These are phyloP conservation scores for Colletotrichum liaoningense DNA, from an alignment of 2,329 filamentous ascomycete genomes.

Conservation along the genomic window DNA sequence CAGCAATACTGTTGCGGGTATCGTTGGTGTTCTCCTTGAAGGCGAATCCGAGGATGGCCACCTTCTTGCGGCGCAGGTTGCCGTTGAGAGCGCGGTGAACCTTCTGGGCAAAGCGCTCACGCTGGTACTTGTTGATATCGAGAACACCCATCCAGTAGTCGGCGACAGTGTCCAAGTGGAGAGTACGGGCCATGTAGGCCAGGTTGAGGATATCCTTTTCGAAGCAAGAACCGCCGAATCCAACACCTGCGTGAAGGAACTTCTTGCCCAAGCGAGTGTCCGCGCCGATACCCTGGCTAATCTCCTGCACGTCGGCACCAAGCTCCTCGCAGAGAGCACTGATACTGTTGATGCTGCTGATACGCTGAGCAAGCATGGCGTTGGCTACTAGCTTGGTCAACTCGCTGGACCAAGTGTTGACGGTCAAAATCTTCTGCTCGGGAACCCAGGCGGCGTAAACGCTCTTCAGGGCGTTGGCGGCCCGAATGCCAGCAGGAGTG, in stretches of 20 bases:
- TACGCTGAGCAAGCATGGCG: slow-evolving; percentile 82
- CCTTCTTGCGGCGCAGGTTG: slow-evolving; percentile 76
- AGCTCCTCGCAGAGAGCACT: slow-evolving; percentile 83
- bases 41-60: slow-evolving; percentile 79
- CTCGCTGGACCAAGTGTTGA: slow-evolving; percentile 83
- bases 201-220: slow-evolving; percentile 83
- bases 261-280: slow-evolving; percentile 79
- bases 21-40: slow-evolving; percentile 86
- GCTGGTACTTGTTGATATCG: slow-evolving; percentile 81
- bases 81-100: slow-evolving; percentile 76
- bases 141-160: slow-evolving; percentile 82
- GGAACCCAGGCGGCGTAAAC: slow-evolving; percentile 81
- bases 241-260: slow-evolving; percentile 80
- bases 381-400: slow-evolving; percentile 84
- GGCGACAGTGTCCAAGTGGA: slow-evolving; percentile 77
- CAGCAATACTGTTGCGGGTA: slow-evolving; percentile 76
- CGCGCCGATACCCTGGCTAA: slow-evolving; percentile 74
- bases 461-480: slow-evolving; percentile 71
- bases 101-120: slow-evolving; percentile 73
- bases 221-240: slow-evolving; percentile 86
- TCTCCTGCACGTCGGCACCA: slow-evolving; percentile 80
- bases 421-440: slow-evolving; percentile 73
- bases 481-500: slow-evolving; percentile 68
- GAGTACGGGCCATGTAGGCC: slow-evolving; percentile 77
- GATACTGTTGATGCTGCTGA: slow-evolving; percentile 84